Evolutionary conservation across 495 filamentous ascomycete genomes (phyloP), one percentile per base, ranked within the genome.

Genomic region (Penicillium cataractarum): DNA sequence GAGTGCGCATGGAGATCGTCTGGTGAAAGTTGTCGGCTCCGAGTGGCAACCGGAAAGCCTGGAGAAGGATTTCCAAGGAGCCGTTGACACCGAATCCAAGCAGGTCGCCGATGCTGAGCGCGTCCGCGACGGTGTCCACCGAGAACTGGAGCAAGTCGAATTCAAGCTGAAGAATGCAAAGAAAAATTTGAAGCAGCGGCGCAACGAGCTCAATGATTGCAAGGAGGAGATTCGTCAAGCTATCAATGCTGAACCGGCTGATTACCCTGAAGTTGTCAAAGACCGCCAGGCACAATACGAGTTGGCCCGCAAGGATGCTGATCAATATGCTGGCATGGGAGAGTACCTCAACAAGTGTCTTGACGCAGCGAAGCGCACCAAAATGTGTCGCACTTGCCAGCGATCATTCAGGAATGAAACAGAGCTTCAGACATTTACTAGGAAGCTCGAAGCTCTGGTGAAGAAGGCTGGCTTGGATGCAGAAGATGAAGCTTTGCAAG

Each of bases 81-180:
- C 84, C 12, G 51, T 94, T 19, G 81, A 89, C 49, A 76, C 80
- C 66, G 82, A 85, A 66, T 79, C 72, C 12, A 74, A 75, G 32
- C 63, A 78, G 33, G 82, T 89, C 17, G 69, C 78, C 19, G 86
- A 91, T 50, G 83, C 86, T 3, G 87, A 90, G 66, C 81, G 83
- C 49, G 78, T 87, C 44, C 88, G 91, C 42, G 92, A 97, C 52
- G 78, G 79, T 24, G 80, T 86, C 9, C 86, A 82, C 66, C 83
- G 89, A 69, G 88, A 96, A 57, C 80, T 95, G 10, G 89, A 92
- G 68, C 87, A 93, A 55, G 74, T 91, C 22, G 88, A 95, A 62
- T 91, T 84, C 71, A 92, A 89, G 69, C 79, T 97, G n/a, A 88
- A 84, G 17, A 87, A 80, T 48, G 71, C 76, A 13, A 83, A 84